Conservation (phyloP, 176 grass and related monocot genomes). For the Musa acuminata region DNA sequence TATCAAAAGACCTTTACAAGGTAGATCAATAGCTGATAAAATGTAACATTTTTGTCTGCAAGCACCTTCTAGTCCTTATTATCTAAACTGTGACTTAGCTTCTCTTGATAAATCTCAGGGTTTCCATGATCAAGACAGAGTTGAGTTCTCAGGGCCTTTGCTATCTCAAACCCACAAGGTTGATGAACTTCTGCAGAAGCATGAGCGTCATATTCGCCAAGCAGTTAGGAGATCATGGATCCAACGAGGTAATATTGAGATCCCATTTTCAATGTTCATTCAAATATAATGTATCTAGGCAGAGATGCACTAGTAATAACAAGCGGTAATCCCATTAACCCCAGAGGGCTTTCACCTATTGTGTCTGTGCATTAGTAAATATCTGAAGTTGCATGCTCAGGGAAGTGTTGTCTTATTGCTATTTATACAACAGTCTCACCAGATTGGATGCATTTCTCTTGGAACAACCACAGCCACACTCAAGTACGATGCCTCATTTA, state of each 20-base stretch:
- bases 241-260: conserved; percentile 45
- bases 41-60: conserved; percentile 42
- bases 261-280: neutral
- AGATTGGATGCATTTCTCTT: neutral
- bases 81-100: conserved; percentile 7
- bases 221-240: conserved; percentile 79
- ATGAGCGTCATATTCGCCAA: conserved; percentile 75
- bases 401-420: neutral
- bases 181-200: conserved; percentile 76
- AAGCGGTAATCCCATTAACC: neutral
- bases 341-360: neutral
- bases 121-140: conserved; percentile 43
- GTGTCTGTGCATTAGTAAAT: neutral
- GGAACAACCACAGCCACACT: neutral
- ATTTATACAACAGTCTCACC: neutral
- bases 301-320: neutral
- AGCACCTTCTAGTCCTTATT: neutral
- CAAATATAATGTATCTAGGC: neutral
- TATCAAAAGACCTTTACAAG: conserved; percentile 37
- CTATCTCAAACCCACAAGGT: conserved; percentile 60
- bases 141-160: conserved; percentile 79
- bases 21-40: conserved; percentile 34
- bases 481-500: no score
- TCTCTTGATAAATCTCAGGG: conserved; percentile 28
- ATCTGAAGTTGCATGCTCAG: neutral